Evolutionary conservation across 192 early-diverging fungal species (phyloP).

Genomic region (Allomyces arbusculus): DNA sequence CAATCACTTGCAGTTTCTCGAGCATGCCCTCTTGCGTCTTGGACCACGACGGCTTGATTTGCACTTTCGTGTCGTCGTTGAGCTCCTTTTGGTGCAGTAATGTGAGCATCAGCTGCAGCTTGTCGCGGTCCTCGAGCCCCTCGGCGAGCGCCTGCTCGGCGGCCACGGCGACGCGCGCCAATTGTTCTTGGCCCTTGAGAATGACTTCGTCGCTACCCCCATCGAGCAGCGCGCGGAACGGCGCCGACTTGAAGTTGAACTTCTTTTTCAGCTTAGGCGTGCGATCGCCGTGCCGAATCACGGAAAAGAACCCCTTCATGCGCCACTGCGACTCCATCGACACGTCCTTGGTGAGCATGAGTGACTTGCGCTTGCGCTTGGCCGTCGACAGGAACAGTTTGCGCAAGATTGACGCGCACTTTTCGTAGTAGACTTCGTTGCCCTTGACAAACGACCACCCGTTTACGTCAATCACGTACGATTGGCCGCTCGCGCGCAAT

Average conservation of each 20-base stretch:
- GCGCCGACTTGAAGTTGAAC: constrained; percentile 47
- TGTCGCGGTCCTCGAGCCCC: constrained; percentile 29
- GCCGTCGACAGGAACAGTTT: constrained; percentile 55
- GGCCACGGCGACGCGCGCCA: constrained; percentile 42
- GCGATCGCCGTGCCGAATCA: constrained; percentile 84
- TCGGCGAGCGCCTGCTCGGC: constrained; percentile 30
- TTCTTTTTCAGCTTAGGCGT: constrained; percentile 98
- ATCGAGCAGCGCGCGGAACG: constrained; percentile 50
- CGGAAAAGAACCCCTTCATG: constrained; percentile 79
- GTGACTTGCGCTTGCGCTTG: constrained; percentile 28
- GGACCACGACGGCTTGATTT: constrained; percentile 57
- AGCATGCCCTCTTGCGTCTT: constrained; percentile 26
- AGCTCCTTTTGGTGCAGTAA: constrained; percentile 62
- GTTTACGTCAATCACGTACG: constrained; percentile 94
- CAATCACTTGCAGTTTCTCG: constrained; percentile 39
- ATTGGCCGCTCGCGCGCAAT: constrained; percentile 55
- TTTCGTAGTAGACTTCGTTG: constrained; percentile 77
- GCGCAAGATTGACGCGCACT: constrained; percentile 52
- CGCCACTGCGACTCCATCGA: constrained; percentile 69
- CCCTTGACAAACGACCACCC: constrained; percentile 99
- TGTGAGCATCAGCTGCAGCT: constrained; percentile 40
- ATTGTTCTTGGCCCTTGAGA: constrained; percentile 35
- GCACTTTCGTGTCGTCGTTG: constrained; percentile 78
- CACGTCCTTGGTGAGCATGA: constrained; percentile 27
- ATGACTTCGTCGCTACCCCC: constrained; percentile 55